A percentile compares a stretch with the other conserved stretches of the same genome.
These are phyloP conservation scores for Sporothrix sp. DNA, from an alignment of 2,329 filamentous ascomycete species.

Conservation along the genomic window DNA sequence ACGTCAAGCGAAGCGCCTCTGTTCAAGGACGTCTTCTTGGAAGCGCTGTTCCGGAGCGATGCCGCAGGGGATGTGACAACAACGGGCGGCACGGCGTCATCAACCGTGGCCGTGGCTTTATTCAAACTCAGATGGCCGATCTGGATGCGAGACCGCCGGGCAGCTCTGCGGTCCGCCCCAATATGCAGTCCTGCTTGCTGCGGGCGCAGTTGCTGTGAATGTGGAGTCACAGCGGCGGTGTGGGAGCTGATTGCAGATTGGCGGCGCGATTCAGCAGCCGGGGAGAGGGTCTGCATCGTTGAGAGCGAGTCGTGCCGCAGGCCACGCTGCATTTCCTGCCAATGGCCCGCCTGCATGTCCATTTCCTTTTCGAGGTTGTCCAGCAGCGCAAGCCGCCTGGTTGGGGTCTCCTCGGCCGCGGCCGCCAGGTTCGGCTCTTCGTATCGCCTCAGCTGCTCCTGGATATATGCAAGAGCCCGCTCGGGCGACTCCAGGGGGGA, in stretches of 20 bases:
- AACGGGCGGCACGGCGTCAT: conserved; percentile 25
- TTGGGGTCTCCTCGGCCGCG: conserved; percentile 29
- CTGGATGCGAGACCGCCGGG: conserved; percentile 29
- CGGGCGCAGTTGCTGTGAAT: conserved; percentile 8
- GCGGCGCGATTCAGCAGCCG: conserved; percentile 26
- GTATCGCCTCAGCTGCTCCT: conserved; percentile 41
- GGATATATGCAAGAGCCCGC: conserved; percentile 39
- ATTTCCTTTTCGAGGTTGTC: conserved; percentile 54
- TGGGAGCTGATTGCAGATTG: conserved; percentile 19
- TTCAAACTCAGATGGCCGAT: conserved; percentile 24
- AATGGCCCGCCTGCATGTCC: conserved; percentile 48
- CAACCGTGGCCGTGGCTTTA: conserved; percentile 21
- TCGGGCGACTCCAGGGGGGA: conserved; percentile 45
- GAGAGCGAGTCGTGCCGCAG: conserved; percentile 43
- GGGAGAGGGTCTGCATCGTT: conserved; percentile 29
- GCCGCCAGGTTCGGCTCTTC: conserved; percentile 29
- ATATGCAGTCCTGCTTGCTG: conserved; percentile 23
- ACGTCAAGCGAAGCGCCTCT: conserved; percentile 29
- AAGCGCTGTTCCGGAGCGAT: background rate
- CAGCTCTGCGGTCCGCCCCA: conserved; percentile 30
- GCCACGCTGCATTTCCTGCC: conserved; percentile 47
- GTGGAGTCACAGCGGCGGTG: background rate
- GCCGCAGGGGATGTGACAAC: background rate
- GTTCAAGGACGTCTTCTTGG: conserved; percentile 1
- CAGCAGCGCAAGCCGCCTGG: conserved; percentile 39